phyloP scores from a whole-genome alignment of 2,329 filamentous ascomycete species.

The Lachnellula willkommii region DNA sequence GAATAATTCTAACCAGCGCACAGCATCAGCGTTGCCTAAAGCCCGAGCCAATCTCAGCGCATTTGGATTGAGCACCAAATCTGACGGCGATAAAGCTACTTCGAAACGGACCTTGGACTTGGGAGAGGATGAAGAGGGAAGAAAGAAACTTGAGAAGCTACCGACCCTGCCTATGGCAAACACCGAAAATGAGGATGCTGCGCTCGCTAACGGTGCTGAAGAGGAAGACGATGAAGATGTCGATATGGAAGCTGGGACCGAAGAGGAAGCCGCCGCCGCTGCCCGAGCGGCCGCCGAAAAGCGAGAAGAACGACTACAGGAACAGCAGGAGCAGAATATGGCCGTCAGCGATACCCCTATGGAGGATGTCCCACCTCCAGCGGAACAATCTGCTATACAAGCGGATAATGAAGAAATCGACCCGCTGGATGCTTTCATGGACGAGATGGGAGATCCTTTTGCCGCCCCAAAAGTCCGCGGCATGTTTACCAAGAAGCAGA shows the following conservation, averaged over 20 bases:
- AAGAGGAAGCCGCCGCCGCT: conserved; percentile 82
- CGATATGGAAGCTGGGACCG: conserved; percentile 71
- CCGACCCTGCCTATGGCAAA: conserved; percentile 68
- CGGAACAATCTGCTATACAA: not conserved
- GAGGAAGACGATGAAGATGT: conserved; percentile 62
- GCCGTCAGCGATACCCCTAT: not conserved
- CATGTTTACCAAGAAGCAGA: conserved; percentile 27
- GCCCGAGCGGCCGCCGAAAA: conserved; percentile 80
- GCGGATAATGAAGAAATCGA: conserved; percentile 67
- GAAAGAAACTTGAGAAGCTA: conserved; percentile 86
- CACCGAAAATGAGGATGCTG: conserved; percentile 47
- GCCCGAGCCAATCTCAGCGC: conserved; percentile 70
- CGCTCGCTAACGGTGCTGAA: conserved; percentile 55
- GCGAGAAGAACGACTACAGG: conserved; percentile 62
- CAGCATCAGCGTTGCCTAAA: conserved; percentile 54
- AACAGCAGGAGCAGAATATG: conserved; percentile 15
- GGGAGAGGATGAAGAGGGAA: conserved; percentile 80
- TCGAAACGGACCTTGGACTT: conserved; percentile 74
- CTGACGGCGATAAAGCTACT: conserved; percentile 58
- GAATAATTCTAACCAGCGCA: conserved; percentile 12
- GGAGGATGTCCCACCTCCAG: too few relatives aligned
- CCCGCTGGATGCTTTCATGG: conserved; percentile 96
- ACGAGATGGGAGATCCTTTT: conserved; percentile 48
- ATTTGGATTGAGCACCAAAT: conserved; percentile 73
- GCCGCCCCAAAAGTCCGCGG: conserved; percentile 35